Percentiles rank a stretch among this genome's conserved stretches.
Evolutionary conservation across 202 grass and related monocot genomes (phyloP).

Genomic region (Digitaria exilis): DNA sequence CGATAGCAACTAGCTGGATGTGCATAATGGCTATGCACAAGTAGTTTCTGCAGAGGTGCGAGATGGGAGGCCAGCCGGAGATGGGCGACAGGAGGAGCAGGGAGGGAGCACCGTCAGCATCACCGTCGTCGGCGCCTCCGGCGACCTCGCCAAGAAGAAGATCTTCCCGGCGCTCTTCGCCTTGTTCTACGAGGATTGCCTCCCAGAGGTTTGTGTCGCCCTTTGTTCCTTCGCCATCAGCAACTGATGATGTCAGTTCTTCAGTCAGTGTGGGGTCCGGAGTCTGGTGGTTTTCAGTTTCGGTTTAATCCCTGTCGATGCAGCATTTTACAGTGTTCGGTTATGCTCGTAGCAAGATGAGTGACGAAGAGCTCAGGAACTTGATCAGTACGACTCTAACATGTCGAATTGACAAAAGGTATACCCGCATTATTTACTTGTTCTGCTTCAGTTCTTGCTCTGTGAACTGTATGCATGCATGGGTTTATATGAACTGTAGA

Average conservation of each 20-base stretch:
- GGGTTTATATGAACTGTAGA: neutral
- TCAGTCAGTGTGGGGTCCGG: neutral
- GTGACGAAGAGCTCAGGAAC: constrained; percentile 77
- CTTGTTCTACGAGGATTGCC: constrained; percentile 81
- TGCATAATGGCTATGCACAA: neutral
- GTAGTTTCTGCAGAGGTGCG: constrained; percentile 39
- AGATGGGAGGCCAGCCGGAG: constrained; percentile 31
- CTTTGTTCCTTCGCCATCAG: neutral
- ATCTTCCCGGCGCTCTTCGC: constrained; percentile 94
- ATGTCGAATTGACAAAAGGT: constrained; percentile 89
- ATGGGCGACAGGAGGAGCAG: constrained; percentile 25
- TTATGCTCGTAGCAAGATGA: constrained; percentile 91
- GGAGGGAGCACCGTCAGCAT: constrained; percentile 70
- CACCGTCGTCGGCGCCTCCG: constrained; percentile 87
- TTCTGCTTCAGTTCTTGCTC: neutral
- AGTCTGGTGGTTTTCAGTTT: neutral
- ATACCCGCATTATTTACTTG: neutral
- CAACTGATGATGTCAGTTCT: neutral
- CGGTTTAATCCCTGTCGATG: constrained; percentile 46
- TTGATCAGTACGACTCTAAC: constrained; percentile 83
- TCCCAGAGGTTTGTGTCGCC: constrained; percentile 62
- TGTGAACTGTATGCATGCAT: neutral
- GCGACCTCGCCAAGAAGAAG: constrained; percentile 94
- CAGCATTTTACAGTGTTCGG: constrained; percentile 96
- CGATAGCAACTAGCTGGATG: neutral